Conservation (phyloP, 352 stramenopile genomes). For the Phytophthora pseudosyringae region DNA sequence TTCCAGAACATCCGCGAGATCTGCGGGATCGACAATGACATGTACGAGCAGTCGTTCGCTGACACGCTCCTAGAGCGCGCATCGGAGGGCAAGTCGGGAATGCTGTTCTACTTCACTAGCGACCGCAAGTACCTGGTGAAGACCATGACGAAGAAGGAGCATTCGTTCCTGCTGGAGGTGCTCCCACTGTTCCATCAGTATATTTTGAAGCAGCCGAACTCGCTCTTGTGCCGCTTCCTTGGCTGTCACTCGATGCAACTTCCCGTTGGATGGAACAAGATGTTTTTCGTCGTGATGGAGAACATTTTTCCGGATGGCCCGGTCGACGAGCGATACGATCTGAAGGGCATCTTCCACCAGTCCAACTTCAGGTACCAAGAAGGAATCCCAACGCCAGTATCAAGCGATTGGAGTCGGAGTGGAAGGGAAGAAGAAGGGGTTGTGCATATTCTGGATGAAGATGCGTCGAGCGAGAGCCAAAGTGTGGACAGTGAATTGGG, state of each 20-base stretch:
- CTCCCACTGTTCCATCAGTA: slow-evolving; percentile 88
- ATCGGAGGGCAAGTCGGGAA: slow-evolving; percentile 86
- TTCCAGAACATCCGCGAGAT: slow-evolving; percentile 87
- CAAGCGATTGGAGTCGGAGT: slow-evolving; percentile 44
- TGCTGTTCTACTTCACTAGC: slow-evolving; percentile 91
- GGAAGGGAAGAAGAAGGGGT: slow-evolving; percentile 36
- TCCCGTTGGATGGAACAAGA: slow-evolving; percentile 90
- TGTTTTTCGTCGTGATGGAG: slow-evolving; percentile 92
- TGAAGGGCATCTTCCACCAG: slow-evolving; percentile 86
- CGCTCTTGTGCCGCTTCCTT: slow-evolving; percentile 81
- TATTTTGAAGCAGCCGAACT: slow-evolving; percentile 81
- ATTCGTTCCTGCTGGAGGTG: slow-evolving; percentile 84
- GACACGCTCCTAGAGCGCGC: slow-evolving; percentile 84
- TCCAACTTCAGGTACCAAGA: slow-evolving; percentile 58
- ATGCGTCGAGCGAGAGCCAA: slow-evolving; percentile 38
- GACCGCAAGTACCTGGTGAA: slow-evolving; percentile 89
- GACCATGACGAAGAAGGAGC: slow-evolving; percentile 90
- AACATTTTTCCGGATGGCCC: slow-evolving; percentile 84
- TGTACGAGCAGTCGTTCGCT: slow-evolving; percentile 87
- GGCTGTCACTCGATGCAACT: slow-evolving; percentile 90
- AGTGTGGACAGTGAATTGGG: slow-evolving; percentile 42
- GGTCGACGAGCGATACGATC: slow-evolving; percentile 83
- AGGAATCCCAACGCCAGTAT: slow-evolving; percentile 44
- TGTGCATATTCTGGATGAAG: slow-evolving; percentile 26
- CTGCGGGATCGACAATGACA: slow-evolving; percentile 75